These are phyloP conservation scores for Plantago ovata DNA, from an alignment of 257 asterid genomes.

Conservation along the genomic window DNA sequence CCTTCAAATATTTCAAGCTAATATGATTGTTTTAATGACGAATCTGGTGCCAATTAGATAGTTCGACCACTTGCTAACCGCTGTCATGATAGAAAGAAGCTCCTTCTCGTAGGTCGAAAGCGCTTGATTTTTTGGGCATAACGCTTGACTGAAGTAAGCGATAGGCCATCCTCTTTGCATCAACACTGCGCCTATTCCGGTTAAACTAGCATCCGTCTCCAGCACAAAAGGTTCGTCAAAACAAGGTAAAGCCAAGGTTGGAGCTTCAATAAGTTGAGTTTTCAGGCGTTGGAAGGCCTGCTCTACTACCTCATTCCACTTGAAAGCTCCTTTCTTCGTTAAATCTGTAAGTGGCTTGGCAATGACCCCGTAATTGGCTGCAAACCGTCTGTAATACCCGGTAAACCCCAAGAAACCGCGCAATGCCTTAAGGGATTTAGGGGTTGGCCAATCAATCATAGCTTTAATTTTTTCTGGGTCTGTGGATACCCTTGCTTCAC, in stretches of 20 bases:
- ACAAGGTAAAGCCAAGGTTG: not conserved
- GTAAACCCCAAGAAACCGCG: slow-evolving; percentile 12
- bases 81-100: not conserved
- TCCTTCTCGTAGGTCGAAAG: not conserved
- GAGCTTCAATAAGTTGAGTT: not conserved
- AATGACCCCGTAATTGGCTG: not conserved
- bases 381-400: slow-evolving; percentile 4
- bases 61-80: not conserved
- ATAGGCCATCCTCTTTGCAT: not conserved
- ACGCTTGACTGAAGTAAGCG: not conserved
- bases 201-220: slow-evolving; percentile 6
- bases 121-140: not conserved
- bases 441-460: not conserved
- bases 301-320: not conserved
- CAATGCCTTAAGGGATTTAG: not conserved
- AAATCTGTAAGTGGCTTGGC: not conserved
- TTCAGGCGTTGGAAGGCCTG: not conserved
- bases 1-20: not conserved
- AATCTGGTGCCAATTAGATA: not conserved
- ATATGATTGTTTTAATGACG: not conserved
- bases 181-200: not conserved
- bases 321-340: not conserved
- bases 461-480: not conserved
- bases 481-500: not conserved
- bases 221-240: not conserved